Evolutionary conservation across 305 asterid species (phyloP).

Genomic region (Ajuga reptans): DNA sequence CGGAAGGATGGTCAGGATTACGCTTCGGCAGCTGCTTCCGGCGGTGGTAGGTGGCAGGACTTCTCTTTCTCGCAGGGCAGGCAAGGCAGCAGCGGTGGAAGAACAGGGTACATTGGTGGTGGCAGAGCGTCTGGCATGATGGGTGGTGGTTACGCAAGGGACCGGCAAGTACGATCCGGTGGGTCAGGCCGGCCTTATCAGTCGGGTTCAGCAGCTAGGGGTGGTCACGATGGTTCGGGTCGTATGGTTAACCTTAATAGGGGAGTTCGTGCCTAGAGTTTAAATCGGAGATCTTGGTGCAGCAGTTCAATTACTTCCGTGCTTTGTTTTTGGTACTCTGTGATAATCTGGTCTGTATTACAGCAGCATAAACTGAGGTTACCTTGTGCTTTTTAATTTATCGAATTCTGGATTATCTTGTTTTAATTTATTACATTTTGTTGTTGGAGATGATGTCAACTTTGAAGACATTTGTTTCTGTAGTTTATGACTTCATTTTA

Average conservation of each 20-base stretch:
- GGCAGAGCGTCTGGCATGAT: slow-evolving; percentile 25
- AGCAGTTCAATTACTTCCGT: neutral
- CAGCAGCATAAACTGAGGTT: slow-evolving; percentile 2
- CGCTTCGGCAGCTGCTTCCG: slow-evolving; percentile 45
- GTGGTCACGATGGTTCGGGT: slow-evolving; percentile 50
- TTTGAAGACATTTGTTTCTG: no score
- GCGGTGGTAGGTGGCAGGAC: slow-evolving; percentile 79
- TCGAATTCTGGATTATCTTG: neutral
- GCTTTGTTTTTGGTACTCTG: neutral
- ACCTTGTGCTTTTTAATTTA: neutral
- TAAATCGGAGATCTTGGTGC: neutral
- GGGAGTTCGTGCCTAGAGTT: slow-evolving; percentile 42
- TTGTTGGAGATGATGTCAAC: slow-evolving; percentile 2
- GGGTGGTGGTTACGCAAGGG: slow-evolving; percentile 33
- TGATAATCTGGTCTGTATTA: neutral
- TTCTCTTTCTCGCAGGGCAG: slow-evolving; percentile 65
- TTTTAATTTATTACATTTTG: slow-evolving; percentile 13
- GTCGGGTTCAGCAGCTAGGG: slow-evolving; percentile 45
- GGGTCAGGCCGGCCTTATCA: slow-evolving; percentile 40
- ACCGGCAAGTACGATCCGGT: slow-evolving; percentile 44
- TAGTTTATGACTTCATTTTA: no score
- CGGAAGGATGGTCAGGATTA: slow-evolving; percentile 90
- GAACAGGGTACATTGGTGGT: slow-evolving; percentile 48
- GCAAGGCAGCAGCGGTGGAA: slow-evolving; percentile 68
- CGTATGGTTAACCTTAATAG: slow-evolving; percentile 83